phyloP scores from a whole-genome alignment of 495 filamentous ascomycete species.

The Penicilliopsis zonata region DNA sequence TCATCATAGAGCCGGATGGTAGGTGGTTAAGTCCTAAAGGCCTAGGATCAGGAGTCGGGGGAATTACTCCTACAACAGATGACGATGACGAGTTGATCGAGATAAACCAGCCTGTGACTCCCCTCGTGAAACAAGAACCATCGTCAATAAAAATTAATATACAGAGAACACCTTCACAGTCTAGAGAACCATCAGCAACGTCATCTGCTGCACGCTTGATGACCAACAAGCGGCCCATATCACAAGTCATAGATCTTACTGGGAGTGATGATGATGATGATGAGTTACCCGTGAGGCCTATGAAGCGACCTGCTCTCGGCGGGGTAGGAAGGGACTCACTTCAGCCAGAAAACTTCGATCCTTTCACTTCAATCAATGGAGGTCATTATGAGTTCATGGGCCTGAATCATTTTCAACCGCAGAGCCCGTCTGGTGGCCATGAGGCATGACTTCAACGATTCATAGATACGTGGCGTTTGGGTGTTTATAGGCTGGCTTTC shows the following conservation, averaged over 20 bases:
- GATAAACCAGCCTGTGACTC: constrained; percentile 41
- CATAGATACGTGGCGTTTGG: constrained; percentile 12
- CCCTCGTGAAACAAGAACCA: constrained; percentile 35
- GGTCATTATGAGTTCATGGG: constrained; percentile 10
- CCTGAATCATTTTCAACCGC: constrained; percentile 6
- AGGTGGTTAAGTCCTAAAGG: constrained; percentile 50
- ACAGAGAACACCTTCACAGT: constrained; percentile 41
- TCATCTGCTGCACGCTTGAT: constrained; percentile 29
- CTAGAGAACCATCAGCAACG: constrained; percentile 40
- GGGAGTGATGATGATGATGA: constrained; percentile 65
- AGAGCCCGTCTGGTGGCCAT: constrained; percentile 5
- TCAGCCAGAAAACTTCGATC: constrained; percentile 12
- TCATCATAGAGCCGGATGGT: constrained; percentile 82
- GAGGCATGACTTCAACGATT: constrained; percentile 6
- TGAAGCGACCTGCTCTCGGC: constrained; percentile 36
- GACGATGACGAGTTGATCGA: constrained; percentile 63
- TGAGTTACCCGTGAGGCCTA: constrained; percentile 38
- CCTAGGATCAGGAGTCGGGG: constrained; percentile 20
- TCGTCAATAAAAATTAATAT: constrained; percentile 19
- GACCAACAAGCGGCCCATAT: constrained; percentile 48
- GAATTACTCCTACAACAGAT: constrained; percentile 24
- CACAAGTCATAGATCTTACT: constrained; percentile 70
- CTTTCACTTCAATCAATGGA: constrained; percentile 11
- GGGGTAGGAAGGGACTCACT: constrained; percentile 9
- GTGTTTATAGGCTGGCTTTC: too few species aligned